Evolutionary conservation across 2,329 filamentous ascomycete species (phyloP), one percentile per base, ranked within the genome.

Genomic region (Paraphaeosphaeria minitans): DNA sequence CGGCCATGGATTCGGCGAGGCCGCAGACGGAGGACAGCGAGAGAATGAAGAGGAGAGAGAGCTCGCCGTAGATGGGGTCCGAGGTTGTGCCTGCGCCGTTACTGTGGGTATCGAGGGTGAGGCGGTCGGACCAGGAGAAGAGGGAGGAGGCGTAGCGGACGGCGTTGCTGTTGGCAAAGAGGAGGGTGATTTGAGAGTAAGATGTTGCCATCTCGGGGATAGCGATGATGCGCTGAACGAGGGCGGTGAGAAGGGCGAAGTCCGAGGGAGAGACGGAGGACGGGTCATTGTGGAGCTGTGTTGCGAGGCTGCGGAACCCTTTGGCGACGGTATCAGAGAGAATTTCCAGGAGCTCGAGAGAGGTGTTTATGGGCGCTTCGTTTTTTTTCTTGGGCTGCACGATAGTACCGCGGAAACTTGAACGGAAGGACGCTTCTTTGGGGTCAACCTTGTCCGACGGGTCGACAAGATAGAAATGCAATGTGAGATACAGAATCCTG

Each of bases 11-110:
- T 74, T 98, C 94, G 2, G 95, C 94, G 53, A 98, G 84, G 19
- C 86, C 78, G 0, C 91, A 90, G 14, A 98, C 84, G 14, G 87
- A 89, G 1, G 93, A 97, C 13, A 99, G 84, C 66, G 96, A 91
- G 22, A 97, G 86, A 14, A 99, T 83, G 77, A 98, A 96, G 27
- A 93, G 84, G 42, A 97, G 84, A 68, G 91, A 91, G n/a, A 97
- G 85, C 73, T 97, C 93, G 63, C 93, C 95, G 75, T 97, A 98
- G 31, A 98, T 82, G 0, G 95, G 94, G 72, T 98, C 94, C 29
- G 88, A 87, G 57, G 89, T 21, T 2, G 29, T 13, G 33, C 48
- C 48, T 9, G 48, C 85, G 27, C 71, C 67, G n/a, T 39, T 39
- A 5, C 5, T n/a, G 16, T 70, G 66, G 56, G 69, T 65, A 2